Conservation (phyloP, 2,329 filamentous ascomycete genomes). For the Fusarium incarnatum region DNA sequence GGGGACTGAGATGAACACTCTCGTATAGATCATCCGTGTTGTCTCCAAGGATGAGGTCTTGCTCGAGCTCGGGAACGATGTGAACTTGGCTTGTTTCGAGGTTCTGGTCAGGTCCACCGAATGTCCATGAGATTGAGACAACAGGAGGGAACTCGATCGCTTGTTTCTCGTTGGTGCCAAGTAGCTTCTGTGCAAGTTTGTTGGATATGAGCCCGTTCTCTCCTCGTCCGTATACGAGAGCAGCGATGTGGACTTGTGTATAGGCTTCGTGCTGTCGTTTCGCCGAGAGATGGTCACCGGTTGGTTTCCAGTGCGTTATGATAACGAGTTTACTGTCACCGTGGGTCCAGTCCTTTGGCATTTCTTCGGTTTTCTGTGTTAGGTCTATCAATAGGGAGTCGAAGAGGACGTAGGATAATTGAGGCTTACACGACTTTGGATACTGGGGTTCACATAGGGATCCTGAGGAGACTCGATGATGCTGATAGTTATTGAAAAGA, state of each 20-base stretch:
- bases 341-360: conserved; percentile 1
- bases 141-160: background rate
- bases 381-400: background rate
- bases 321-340: background rate
- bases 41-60: conserved; percentile 22
- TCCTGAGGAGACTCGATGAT: background rate
- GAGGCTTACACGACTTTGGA: background rate
- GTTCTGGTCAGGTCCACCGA: background rate
- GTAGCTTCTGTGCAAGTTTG: conserved; percentile 5
- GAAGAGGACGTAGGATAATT: too few species aligned
- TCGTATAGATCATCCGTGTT: conserved; percentile 1
- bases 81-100: conserved; percentile 18
- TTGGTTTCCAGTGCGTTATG: conserved; percentile 8
- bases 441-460: background rate
- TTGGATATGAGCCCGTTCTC: conserved; percentile 12
- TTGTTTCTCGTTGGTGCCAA: background rate
- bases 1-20: conserved; percentile 7
- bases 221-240: conserved; percentile 1
- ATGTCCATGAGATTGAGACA: conserved; percentile 14
- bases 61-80: conserved; percentile 11
- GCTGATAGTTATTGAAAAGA: background rate
- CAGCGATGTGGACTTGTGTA: background rate
- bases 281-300: background rate
- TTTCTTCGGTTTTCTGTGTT: conserved; percentile 10
- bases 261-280: background rate